Base-by-base conservation (phyloP, 2,329 filamentous ascomycete genomes). In the Triangularia verruculosa region DNA sequence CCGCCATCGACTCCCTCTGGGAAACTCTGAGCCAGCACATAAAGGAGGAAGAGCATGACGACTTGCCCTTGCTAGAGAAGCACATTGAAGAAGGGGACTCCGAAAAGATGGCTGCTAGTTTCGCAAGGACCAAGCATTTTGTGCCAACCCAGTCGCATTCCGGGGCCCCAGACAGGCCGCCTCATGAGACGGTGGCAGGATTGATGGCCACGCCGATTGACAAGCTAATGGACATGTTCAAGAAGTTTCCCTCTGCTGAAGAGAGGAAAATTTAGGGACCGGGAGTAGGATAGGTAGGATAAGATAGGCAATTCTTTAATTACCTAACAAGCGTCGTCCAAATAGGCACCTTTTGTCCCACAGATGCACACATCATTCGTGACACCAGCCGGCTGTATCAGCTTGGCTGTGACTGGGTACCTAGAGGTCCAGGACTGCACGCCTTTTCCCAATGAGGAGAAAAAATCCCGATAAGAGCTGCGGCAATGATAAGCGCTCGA, bases 141-240 rank as follows among this genome's bases (percentile, higher is more conserved):
- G 79, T 82, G 1, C 83, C 83, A 1, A 78, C 80, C 1, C 78
- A 81, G 24, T 80, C 78, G 34, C 83, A 86, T 70, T 82, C 82
- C 0, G 74, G 69, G n/a, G 77, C 65, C n/a, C 64, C 79, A 2
- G 78, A 83, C 64, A 78, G 79, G 34, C 83, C 83, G 2, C 82
- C 81, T 0, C 87, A 85, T 64, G 84, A 87, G 76, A 84, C 80
- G 0, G 82, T 78, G 0, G 79, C 78, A 63, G 83, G 82, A 0
- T 67, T 88, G 22, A 65, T 88, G 72, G 74, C 81, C 0, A 83
- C 85, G 13, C 85, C 85, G 0, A 75, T 88, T 17, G 86, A 88
- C 70, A 80, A 79, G 64, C 65, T 88, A 30, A 74, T 74, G 39
- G 84, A 88, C 71, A 83, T 81, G 70, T 88, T 86, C 67, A 83